These are phyloP conservation scores for Globisporangium yorkense DNA, from an alignment of 352 stramenopile genomes.

Conservation along the genomic window DNA sequence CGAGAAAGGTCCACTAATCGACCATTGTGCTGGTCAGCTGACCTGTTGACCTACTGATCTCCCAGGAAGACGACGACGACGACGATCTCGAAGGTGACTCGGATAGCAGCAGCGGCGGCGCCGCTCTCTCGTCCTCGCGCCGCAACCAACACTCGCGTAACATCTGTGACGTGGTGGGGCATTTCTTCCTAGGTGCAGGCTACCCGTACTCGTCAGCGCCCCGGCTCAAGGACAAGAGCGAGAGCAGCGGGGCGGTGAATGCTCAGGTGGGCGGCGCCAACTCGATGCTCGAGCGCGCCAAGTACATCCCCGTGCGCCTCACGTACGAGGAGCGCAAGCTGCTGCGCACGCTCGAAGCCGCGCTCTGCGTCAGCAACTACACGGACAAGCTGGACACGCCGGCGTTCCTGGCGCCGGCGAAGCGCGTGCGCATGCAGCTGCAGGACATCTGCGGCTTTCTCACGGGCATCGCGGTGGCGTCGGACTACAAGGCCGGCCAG, in stretches of 20 bases:
- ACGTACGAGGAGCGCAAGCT: conserved; percentile 94
- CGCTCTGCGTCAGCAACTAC: conserved; percentile 92
- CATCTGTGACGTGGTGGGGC: conserved; percentile 86
- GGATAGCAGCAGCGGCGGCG: conserved; percentile 27
- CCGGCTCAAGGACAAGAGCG: conserved; percentile 7
- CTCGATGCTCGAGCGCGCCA: conserved; percentile 88
- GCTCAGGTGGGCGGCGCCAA: background rate
- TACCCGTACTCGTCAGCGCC: conserved; percentile 18
- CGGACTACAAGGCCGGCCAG: conserved; percentile 88
- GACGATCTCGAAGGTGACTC: conserved; percentile 37
- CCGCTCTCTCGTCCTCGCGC: conserved; percentile 23
- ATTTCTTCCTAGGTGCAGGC: conserved; percentile 76
- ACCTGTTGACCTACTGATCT: background rate
- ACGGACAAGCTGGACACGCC: conserved; percentile 89
- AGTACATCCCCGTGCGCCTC: conserved; percentile 95
- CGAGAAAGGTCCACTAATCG: too few relatives aligned
- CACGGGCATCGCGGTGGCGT: conserved; percentile 85
- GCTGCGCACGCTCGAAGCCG: conserved; percentile 91
- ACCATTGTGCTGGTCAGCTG: too few relatives aligned
- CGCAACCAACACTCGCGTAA: conserved; percentile 40
- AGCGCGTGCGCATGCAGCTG: conserved; percentile 84
- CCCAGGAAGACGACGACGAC: conserved; percentile 20
- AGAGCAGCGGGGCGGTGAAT: background rate
- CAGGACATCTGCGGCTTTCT: conserved; percentile 91
- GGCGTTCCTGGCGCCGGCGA: conserved; percentile 55